Base-by-base conservation (phyloP, 1,139 yeast species). In the Debaryomyces psychrophilus region DNA sequence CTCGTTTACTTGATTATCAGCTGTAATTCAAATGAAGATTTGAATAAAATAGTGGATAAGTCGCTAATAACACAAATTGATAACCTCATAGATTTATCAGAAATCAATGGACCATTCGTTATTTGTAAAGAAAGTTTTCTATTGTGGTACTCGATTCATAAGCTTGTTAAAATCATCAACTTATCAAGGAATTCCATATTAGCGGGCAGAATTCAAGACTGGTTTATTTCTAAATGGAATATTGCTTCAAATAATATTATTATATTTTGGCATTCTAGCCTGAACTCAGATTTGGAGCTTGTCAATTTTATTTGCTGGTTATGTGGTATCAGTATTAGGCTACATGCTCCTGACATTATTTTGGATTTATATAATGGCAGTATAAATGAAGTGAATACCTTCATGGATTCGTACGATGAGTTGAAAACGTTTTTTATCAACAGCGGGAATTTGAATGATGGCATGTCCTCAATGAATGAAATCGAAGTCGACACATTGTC, bases 91-190 rank as follows among this genome's bases (percentile, higher is more conserved):
- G 86, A 82, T 37, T 60, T 79, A 11, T 66, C 87, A 0, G 84
- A 80, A 37, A 67, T 82, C 1, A 78, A 76, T 56, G 92, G 92
- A 0, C 92, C 93, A 0, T 57, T 62, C 1, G 29, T 48, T 1
- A 47, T 83, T 1, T 67, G 72, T 44, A 65, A 75, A 39, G 79
- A 75, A 45, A 68, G 86, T 6, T 65, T 81, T 38, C 55, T 60
- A 14, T 80, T 85, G 49, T 85, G 92, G 90, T 61, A 69, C 44
- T 56, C 71, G 0, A 52, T 79, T 6, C 60, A 70, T 20, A 61
- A 62, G n/a, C 54, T 78, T 5, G 68, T 76, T 8, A 61, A 62
- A 29, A 60, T 58, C 2, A 61, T 69, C 31, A 67, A 66, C 31
- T 57, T 68, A 6, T 53, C 52, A 4, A 59, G 56, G 41, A 50